These are phyloP conservation scores for Toxoplasma gondii DNA, from an alignment of 169 alveolate genomes.

Conservation along the genomic window DNA sequence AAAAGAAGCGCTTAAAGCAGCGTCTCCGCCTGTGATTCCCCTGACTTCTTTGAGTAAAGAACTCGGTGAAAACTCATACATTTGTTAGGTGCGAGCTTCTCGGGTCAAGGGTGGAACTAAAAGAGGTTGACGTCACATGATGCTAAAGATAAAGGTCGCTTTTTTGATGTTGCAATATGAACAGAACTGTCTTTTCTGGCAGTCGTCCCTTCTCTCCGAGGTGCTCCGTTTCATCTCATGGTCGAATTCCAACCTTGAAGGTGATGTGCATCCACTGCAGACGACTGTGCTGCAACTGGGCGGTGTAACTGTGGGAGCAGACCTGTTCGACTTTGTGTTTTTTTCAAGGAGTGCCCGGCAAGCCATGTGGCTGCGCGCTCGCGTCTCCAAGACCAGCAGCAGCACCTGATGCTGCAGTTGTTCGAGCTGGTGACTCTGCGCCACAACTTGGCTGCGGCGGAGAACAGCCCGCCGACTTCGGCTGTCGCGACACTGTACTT, in stretches of 20 bases:
- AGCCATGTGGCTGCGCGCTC: slow-evolving; percentile 60
- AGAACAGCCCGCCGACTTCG: not conserved
- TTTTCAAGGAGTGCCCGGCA: slow-evolving; percentile 66
- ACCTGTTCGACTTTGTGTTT: too few relatives aligned
- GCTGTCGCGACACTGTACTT: not conserved
- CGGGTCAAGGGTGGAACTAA: not conserved
- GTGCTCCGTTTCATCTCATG: too few relatives aligned
- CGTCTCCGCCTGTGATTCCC: not conserved
- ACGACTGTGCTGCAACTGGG: too few relatives aligned
- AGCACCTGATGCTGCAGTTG: slow-evolving; percentile 55
- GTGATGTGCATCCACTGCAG: too few relatives aligned
- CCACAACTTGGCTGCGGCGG: not conserved
- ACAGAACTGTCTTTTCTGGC: too few relatives aligned
- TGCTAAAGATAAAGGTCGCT: too few relatives aligned
- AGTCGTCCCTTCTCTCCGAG: too few relatives aligned
- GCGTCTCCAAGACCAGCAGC: slow-evolving; percentile 56
- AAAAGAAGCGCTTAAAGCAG: not conserved
- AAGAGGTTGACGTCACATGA: not conserved
- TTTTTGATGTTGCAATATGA: too few relatives aligned
- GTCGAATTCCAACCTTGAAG: too few relatives aligned
- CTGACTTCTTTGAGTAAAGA: not conserved
- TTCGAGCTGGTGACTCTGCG: slow-evolving; percentile 50
- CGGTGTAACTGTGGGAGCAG: too few relatives aligned
- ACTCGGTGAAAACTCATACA: too few relatives aligned
- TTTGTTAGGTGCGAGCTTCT: not conserved